Evolutionary conservation across 2,329 filamentous ascomycete genomes (phyloP).

Genomic region (Ophiosphaerella narmari): DNA sequence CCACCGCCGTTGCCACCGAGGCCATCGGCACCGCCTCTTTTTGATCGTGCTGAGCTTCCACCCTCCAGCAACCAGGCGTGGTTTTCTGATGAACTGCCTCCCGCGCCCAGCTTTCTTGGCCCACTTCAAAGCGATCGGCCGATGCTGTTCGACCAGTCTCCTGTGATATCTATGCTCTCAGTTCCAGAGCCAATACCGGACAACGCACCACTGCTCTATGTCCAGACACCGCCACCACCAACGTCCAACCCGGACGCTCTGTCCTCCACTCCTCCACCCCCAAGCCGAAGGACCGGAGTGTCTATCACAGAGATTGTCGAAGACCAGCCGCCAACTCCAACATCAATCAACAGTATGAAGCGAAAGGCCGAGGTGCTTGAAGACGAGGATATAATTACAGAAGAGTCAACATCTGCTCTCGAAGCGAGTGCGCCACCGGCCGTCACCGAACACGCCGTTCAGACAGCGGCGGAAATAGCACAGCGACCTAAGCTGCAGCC

Average conservation of each 20-base stretch:
- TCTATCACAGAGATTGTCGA: slow-evolving; percentile 42
- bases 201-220: background rate
- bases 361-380: slow-evolving; percentile 39
- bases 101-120: background rate
- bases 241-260: slow-evolving; percentile 11
- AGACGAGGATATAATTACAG: slow-evolving; percentile 7
- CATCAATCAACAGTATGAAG: slow-evolving; percentile 33
- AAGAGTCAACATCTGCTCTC: background rate
- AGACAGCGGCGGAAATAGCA: slow-evolving; percentile 14
- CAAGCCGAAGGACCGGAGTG: slow-evolving; percentile 30
- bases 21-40: no score
- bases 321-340: slow-evolving; percentile 36
- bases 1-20: no score
- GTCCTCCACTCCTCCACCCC: slow-evolving; percentile 14
- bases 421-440: background rate
- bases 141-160: background rate
- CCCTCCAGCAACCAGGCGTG: no score
- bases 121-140: background rate
- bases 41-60: no score
- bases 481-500: slow-evolving; percentile 27
- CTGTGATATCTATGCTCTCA: slow-evolving; percentile 9
- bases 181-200: background rate
- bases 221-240: slow-evolving; percentile 14
- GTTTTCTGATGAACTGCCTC: no score
- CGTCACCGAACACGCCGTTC: slow-evolving; percentile 1